Evolutionary conservation across 148 eudicot genomes (phyloP), one percentile per base, ranked within the genome.

Genomic region (Rhododendron griersonianum): DNA sequence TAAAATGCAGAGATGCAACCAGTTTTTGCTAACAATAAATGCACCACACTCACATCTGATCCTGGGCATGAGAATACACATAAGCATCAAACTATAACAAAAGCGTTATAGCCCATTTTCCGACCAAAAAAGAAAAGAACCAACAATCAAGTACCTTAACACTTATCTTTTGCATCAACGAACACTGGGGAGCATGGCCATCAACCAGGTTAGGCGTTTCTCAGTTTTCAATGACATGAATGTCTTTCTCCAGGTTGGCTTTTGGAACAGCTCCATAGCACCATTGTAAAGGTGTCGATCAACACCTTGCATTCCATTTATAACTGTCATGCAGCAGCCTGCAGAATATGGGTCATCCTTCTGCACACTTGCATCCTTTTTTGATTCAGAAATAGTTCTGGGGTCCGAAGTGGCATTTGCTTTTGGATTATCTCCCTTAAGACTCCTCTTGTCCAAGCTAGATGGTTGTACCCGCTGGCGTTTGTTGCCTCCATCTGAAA

Each of bases 141-240:
- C 13, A 33, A 37, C 18, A 41, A 77, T 16, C 65, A 2, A 53
- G 23, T 7, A 81, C 39, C 44, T 48, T 30, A 53, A 81, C 65
- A 28, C 39, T 13, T 1, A 19, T 57, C 59, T 25, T 47, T 41
- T 5, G 35, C 30, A 73, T 84, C 79, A 73, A 30, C 16, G 9
- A 47, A 73, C 80, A 69, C 55, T 28, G 15, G 80, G 85, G 39
- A 28, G 79, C 79, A 86, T 86, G 80, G 67, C 47, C 51, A 51
- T 81, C 87, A 86, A 86, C 84, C 87, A 86, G 21, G 3, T 39
- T 45, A 80, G n/a, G 16, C 84, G 79, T 86, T 86, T 81, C 80
- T 86, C 87, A 48, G 13, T 30, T 81, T 81, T 86, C 59, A 81
- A 11, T 69, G 78, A 33, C 80, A 81, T 25, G 51, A 86, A 86